Percentiles rank a stretch among this genome's conserved stretches.
These are phyloP conservation scores for Vigna nakashimae DNA, from an alignment of 306 rosid genomes.

Conservation along the genomic window DNA sequence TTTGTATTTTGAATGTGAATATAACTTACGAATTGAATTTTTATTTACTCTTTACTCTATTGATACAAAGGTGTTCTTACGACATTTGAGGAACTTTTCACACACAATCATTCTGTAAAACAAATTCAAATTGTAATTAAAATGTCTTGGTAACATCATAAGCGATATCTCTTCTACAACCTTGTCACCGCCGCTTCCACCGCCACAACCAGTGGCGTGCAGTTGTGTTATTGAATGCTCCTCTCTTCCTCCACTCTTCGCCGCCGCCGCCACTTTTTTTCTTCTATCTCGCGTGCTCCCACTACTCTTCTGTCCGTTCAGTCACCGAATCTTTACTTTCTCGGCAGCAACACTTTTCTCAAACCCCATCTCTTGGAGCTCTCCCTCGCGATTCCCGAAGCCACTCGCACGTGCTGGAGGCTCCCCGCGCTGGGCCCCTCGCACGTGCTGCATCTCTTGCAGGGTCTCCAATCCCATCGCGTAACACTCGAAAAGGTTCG, in stretches of 20 bases:
- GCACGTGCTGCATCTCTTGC: constrained; percentile 62
- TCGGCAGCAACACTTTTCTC: constrained; percentile 39
- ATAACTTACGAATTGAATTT: no score
- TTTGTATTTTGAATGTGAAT: no score
- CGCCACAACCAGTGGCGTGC: neutral
- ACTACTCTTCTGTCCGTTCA: constrained; percentile 34
- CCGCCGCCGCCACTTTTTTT: constrained; percentile 37
- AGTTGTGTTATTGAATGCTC: constrained; percentile 49
- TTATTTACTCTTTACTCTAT: no score
- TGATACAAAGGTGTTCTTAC: no score
- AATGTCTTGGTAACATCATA: no score
- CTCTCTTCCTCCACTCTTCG: constrained; percentile 43
- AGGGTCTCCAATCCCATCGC: constrained; percentile 59
- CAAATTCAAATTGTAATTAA: no score
- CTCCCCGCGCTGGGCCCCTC: constrained; percentile 56
- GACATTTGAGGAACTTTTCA: no score
- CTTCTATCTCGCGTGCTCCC: constrained; percentile 42
- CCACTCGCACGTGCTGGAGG: constrained; percentile 69
- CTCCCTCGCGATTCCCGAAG: constrained; percentile 64
- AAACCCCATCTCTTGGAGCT: constrained; percentile 64
- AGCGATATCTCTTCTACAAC: neutral
- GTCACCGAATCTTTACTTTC: constrained; percentile 16
- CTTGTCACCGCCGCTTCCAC: neutral
- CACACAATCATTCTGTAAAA: no score
- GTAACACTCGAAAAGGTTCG: constrained; percentile 61